A percentile compares a stretch with the other conserved stretches of the same genome.
Conservation (phyloP, 352 stramenopile species). For the Phytophthora tentaculata region DNA sequence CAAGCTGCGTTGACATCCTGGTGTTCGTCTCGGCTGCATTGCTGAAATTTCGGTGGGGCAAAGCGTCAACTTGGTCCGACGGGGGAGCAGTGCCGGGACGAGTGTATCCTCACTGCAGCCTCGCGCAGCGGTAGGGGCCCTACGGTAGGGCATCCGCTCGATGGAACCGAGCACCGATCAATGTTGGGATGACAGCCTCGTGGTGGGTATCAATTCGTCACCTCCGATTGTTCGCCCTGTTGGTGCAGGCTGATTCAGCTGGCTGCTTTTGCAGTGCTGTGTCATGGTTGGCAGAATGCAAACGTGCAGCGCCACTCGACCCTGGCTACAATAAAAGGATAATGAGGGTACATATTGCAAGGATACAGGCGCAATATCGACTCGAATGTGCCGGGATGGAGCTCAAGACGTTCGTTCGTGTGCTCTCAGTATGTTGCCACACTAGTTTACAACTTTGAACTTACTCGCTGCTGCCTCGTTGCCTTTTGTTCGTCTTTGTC, state of each 20-base stretch:
- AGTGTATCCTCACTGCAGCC: conserved; percentile 19
- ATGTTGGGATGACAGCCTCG: no score
- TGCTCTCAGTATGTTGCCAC: neutral
- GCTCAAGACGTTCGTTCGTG: neutral
- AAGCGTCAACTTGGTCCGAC: conserved; percentile 6
- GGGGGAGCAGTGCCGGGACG: no score
- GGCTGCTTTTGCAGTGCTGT: no score
- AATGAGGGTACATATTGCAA: no score
- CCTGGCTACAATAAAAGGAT: no score
- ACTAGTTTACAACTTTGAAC: neutral
- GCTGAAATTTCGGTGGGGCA: conserved; percentile 30
- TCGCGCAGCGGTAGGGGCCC: conserved; percentile 7
- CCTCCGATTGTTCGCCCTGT: no score
- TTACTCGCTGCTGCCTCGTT: conserved; percentile 23
- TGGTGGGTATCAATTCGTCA: no score
- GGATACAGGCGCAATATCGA: no score
- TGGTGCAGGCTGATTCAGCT: no score
- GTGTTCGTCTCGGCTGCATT: conserved; percentile 22
- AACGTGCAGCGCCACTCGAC: no score
- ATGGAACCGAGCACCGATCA: neutral
- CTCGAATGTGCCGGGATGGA: no score
- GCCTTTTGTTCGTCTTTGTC: conserved; percentile 16
- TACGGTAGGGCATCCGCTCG: neutral
- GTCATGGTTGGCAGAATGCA: no score
- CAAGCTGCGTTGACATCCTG: conserved; percentile 34